Conservation (phyloP, 2,329 filamentous ascomycete genomes). For the Penicillium sp. region DNA sequence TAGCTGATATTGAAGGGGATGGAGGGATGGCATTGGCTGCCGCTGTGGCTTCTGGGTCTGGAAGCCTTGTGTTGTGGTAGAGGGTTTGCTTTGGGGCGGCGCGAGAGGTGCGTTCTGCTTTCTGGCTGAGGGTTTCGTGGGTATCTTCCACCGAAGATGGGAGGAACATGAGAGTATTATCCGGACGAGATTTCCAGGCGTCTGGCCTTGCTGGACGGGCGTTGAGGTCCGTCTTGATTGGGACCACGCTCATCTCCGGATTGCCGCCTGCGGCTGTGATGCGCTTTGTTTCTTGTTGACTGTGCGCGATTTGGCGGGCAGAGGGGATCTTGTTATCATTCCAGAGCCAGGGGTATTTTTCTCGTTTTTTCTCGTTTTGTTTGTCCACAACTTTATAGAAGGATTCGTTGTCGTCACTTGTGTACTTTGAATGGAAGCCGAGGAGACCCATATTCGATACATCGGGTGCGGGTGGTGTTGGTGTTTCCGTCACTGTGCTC, state of each 20-base stretch:
- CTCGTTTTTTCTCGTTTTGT: constrained; percentile 79
- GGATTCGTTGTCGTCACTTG: constrained; percentile 95
- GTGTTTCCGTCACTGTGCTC: constrained; percentile 29
- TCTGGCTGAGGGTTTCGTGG: constrained; percentile 63
- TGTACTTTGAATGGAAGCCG: constrained; percentile 89
- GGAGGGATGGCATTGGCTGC: constrained; percentile 56
- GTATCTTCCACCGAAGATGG: constrained; percentile 54
- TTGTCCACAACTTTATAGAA: constrained; percentile 91
- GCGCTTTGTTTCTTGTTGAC: constrained; percentile 64
- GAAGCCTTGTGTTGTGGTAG: constrained; percentile 81
- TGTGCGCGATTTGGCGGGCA: constrained; percentile 61
- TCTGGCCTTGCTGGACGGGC: constrained; percentile 76
- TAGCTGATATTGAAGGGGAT: constrained; percentile 80
- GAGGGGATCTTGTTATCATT: constrained; percentile 77
- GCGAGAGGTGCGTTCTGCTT: constrained; percentile 68
- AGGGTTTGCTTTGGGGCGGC: constrained; percentile 75
- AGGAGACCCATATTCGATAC: constrained; percentile 74
- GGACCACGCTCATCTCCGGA: constrained; percentile 55
- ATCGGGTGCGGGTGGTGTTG: constrained; percentile 58
- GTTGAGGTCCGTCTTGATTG: constrained; percentile 63
- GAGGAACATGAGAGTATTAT: constrained; percentile 85
- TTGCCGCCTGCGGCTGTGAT: constrained; percentile 65
- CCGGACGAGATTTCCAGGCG: constrained; percentile 71
- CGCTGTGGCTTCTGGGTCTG: constrained; percentile 45
- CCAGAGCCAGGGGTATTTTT: constrained; percentile 90